These are phyloP conservation scores for Lophiotrema nucula DNA, from an alignment of 495 filamentous ascomycete genomes.

Conservation along the genomic window DNA sequence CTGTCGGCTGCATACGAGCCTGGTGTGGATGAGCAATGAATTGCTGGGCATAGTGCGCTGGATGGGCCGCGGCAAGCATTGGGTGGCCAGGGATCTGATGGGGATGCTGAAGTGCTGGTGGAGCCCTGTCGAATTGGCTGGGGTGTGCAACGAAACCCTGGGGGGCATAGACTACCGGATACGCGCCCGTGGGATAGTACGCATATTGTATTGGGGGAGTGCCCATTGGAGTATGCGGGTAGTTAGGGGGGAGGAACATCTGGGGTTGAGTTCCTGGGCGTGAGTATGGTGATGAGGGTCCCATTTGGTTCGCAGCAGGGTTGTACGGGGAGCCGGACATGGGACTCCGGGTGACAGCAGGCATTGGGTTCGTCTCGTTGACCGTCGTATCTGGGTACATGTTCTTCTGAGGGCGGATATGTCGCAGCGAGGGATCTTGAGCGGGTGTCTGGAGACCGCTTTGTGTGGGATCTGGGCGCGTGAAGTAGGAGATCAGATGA, in stretches of 20 bases:
- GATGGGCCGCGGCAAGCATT: too few relatives aligned
- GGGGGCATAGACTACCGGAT: slow-evolving; percentile 35
- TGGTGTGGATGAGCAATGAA: too few relatives aligned
- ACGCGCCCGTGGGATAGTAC: slow-evolving; percentile 17
- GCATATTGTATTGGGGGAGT: slow-evolving; percentile 17
- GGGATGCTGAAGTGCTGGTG: slow-evolving; percentile 37
- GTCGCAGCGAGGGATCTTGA: slow-evolving; percentile 73
- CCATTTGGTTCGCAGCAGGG: slow-evolving; percentile 53
- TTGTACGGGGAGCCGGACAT: slow-evolving; percentile 58
- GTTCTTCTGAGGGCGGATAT: slow-evolving; percentile 82
- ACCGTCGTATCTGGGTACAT: slow-evolving; percentile 98
- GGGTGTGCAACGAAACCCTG: slow-evolving; percentile 21
- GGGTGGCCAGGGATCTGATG: slow-evolving; percentile 13
- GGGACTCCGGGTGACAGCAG: slow-evolving; percentile 62
- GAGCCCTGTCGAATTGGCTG: slow-evolving; percentile 32
- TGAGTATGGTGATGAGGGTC: slow-evolving; percentile 37
- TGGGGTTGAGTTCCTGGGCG: slow-evolving; percentile 12
- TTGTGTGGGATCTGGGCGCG: slow-evolving; percentile 67
- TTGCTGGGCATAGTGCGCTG: too few relatives aligned
- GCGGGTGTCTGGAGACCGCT: slow-evolving; percentile 73
- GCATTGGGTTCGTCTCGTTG: slow-evolving; percentile 71
- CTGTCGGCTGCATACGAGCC: slow-evolving; percentile 4
- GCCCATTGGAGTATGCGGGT: slow-evolving; percentile 21
- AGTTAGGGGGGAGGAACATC: background rate
- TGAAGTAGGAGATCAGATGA: slow-evolving; percentile 94